Evolutionary conservation across 441 rosid genomes (phyloP).

Genomic region (Theobroma grandiflorum): DNA sequence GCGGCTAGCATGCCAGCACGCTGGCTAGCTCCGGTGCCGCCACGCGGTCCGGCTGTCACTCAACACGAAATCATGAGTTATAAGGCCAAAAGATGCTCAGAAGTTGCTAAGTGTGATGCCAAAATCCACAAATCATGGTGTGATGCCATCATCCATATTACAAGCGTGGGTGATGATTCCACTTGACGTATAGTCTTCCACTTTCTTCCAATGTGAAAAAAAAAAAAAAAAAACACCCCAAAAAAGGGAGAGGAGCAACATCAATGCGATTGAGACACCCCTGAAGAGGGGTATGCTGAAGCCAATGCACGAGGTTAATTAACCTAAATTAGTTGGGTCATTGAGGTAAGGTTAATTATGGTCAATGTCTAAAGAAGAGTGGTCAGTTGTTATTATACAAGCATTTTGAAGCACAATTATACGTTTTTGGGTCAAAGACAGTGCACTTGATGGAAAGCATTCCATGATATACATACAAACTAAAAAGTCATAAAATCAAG

Average conservation of each 20-base stretch:
- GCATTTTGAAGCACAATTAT: not conserved
- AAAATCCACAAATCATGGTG: constrained; percentile 16
- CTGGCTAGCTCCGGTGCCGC: constrained; percentile 33
- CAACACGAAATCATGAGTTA: constrained; percentile 16
- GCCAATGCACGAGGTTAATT: no score
- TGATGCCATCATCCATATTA: constrained; percentile 45
- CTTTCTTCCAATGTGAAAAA: not conserved
- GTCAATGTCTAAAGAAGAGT: not conserved
- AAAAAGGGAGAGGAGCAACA: not conserved
- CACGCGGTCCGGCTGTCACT: constrained; percentile 28
- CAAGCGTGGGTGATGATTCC: not conserved
- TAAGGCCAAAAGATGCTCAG: not conserved
- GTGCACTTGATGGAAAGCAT: not conserved
- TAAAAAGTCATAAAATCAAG: not conserved
- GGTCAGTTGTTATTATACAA: not conserved
- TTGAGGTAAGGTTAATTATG: not conserved
- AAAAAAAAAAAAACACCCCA: not conserved
- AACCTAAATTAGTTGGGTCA: no score
- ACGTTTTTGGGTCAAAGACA: not conserved
- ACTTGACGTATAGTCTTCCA: not conserved
- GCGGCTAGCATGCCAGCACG: constrained; percentile 31
- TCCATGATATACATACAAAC: not conserved
- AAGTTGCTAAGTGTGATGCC: not conserved
- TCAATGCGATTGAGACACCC: not conserved
- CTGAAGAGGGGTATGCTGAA: no score